phyloP scores from a whole-genome alignment of 2,329 filamentous ascomycete genomes.

The Chrysosporium queenslandicum region DNA sequence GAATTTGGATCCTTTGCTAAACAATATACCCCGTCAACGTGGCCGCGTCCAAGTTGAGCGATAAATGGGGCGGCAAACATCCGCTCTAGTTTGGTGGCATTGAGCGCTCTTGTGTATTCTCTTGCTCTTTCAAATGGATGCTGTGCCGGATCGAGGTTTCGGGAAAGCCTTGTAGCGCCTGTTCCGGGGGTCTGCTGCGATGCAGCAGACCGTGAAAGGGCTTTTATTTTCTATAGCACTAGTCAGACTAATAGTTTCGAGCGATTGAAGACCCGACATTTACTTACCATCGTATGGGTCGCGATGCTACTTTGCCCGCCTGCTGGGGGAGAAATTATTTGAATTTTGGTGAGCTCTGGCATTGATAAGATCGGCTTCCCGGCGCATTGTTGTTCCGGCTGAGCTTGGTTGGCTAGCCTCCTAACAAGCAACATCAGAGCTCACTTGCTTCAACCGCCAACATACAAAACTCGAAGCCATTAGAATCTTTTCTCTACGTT shows the following conservation, averaged over 20 bases:
- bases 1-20: slow-evolving; percentile 71
- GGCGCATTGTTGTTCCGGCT: slow-evolving; percentile 7
- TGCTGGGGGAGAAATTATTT: slow-evolving; percentile 7
- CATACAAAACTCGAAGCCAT: background rate
- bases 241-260: background rate
- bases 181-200: slow-evolving; percentile 41
- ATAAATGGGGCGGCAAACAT: slow-evolving; percentile 84
- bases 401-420: slow-evolving; percentile 1
- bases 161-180: slow-evolving; percentile 37
- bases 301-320: background rate
- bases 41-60: slow-evolving; percentile 74
- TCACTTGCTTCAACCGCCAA: slow-evolving; percentile 2
- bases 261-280: background rate
- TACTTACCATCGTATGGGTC: slow-evolving; percentile 17
- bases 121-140: slow-evolving; percentile 86
- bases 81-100: slow-evolving; percentile 84
- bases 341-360: background rate
- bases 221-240: slow-evolving; percentile 46
- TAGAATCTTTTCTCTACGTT: background rate
- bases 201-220: slow-evolving; percentile 38
- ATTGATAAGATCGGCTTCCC: background rate
- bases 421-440: slow-evolving; percentile 5
- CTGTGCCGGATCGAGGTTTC: slow-evolving; percentile 64
- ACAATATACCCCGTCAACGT: slow-evolving; percentile 81
- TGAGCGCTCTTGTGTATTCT: slow-evolving; percentile 68